phyloP scores from a whole-genome alignment of 2,329 filamentous ascomycete genomes.

The Leptographium radiaticola region DNA sequence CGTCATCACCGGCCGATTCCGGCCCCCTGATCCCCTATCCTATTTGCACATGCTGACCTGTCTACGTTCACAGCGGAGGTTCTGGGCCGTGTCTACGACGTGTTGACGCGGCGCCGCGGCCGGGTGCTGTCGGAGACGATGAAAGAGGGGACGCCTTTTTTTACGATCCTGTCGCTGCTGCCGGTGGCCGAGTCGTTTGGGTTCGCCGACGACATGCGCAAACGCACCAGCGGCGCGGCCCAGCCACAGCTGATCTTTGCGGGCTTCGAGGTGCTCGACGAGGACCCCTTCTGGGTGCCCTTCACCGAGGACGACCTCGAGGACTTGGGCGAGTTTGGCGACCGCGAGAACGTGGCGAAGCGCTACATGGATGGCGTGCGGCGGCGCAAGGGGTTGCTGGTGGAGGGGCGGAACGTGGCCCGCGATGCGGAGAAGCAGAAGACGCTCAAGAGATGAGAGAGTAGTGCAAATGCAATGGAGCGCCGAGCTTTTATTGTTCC shows the following conservation, averaged over 20 bases:
- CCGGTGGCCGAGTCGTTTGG: conserved; percentile 94
- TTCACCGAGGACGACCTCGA: conserved; percentile 94
- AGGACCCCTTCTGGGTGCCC: conserved; percentile 96
- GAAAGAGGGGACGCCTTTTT: conserved; percentile 92
- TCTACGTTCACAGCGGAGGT: conserved; percentile 55
- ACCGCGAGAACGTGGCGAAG: conserved; percentile 92
- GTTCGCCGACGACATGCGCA: conserved; percentile 92
- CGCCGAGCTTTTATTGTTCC: conserved; percentile 14
- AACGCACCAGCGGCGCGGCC: conserved; percentile 79
- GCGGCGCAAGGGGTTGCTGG: conserved; percentile 73
- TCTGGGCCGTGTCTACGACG: conserved; percentile 86
- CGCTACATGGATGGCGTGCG: conserved; percentile 87
- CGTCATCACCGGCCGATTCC: conserved; percentile 17
- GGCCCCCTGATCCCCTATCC: not conserved
- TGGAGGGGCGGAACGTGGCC: conserved; percentile 64
- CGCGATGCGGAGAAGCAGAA: conserved; percentile 88
- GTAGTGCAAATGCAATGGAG: not conserved
- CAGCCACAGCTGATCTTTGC: conserved; percentile 88
- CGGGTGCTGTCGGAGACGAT: conserved; percentile 81
- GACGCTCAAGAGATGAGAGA: conserved; percentile 44
- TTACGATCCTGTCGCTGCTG: conserved; percentile 77
- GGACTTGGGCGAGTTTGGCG: conserved; percentile 85
- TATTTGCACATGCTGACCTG: not conserved
- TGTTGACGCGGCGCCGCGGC: conserved; percentile 88
- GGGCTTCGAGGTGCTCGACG: conserved; percentile 83